phyloP scores from a whole-genome alignment of 495 filamentous ascomycete species.

The Jackrogersella minutella region DNA sequence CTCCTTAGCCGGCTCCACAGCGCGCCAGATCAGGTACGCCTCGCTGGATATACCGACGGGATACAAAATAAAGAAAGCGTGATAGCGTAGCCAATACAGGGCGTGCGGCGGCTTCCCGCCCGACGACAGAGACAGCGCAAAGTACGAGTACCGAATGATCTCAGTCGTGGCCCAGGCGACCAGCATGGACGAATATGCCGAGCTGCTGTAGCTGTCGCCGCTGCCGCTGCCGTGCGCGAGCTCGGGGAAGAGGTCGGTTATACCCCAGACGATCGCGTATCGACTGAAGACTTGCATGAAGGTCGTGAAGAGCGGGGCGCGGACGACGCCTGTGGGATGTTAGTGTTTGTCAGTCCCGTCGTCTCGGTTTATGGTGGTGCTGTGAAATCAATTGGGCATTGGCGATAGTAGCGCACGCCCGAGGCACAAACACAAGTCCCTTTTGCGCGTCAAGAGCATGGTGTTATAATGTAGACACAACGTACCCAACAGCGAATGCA shows the following conservation, averaged over 20 bases:
- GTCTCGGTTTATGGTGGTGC: background rate
- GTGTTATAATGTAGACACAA: background rate
- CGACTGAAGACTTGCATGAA: slow-evolving; percentile 86
- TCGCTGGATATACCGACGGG: slow-evolving; percentile 90
- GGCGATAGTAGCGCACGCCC: background rate
- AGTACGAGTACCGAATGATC: slow-evolving; percentile 88
- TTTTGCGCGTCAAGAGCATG: background rate
- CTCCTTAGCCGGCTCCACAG: slow-evolving; percentile 65
- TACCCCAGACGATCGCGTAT: slow-evolving; percentile 83
- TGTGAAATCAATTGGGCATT: background rate
- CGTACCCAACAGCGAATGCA: slow-evolving; percentile 76
- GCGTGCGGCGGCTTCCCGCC: slow-evolving; percentile 61
- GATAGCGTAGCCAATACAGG: slow-evolving; percentile 89
- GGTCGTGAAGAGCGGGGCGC: slow-evolving; percentile 84
- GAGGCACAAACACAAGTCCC: background rate
- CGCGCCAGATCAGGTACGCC: slow-evolving; percentile 78
- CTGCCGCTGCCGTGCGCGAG: slow-evolving; percentile 48
- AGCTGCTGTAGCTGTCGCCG: slow-evolving; percentile 21
- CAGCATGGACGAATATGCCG: slow-evolving; percentile 75
- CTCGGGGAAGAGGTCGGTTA: slow-evolving; percentile 72
- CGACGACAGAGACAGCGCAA: slow-evolving; percentile 70
- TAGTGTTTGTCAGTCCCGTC: background rate
- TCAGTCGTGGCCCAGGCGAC: slow-evolving; percentile 86
- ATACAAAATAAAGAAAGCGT: slow-evolving; percentile 91
- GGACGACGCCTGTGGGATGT: slow-evolving; percentile 70